Evolutionary conservation across 169 alveolate genomes (phyloP).

Genomic region (Eimeria zaria): DNA sequence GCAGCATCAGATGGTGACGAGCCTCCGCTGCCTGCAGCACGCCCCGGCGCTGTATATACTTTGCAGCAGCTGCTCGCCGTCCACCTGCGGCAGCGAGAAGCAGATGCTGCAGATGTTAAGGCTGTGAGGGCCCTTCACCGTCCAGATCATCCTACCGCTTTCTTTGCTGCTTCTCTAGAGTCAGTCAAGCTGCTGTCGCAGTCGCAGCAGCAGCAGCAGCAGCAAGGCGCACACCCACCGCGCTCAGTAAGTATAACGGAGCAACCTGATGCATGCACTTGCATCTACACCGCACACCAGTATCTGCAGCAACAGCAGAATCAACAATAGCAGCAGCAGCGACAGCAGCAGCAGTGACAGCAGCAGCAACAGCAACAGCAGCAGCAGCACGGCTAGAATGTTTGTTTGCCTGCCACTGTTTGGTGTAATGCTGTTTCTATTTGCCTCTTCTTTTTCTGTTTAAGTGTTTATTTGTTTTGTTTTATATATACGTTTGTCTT

Average conservation of each 20-base stretch:
- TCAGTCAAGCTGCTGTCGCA: constrained; percentile 9
- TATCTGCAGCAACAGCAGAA: background rate
- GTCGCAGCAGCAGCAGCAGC: constrained; percentile 62
- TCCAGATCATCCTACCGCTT: constrained; percentile 46
- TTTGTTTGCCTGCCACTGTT: background rate
- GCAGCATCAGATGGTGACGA: background rate
- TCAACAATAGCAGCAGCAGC: background rate
- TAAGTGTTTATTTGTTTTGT: background rate
- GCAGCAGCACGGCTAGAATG: background rate
- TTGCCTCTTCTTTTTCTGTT: background rate
- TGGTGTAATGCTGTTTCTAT: no score
- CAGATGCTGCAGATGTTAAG: constrained; percentile 23
- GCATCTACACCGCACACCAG: background rate
- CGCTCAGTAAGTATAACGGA: background rate
- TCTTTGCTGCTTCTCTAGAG: constrained; percentile 55
- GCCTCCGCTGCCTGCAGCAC: background rate
- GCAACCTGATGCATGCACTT: background rate
- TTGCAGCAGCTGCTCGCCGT: constrained; percentile 56
- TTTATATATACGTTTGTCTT: background rate
- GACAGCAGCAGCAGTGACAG: background rate
- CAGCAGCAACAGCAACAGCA: constrained; percentile 10
- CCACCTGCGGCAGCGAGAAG: constrained; percentile 66
- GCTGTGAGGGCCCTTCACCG: constrained; percentile 48
- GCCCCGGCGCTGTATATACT: background rate
- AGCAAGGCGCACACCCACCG: background rate